Base-by-base conservation (phyloP, 2,329 filamentous ascomycete species). In the Aspergillus sp. region DNA sequence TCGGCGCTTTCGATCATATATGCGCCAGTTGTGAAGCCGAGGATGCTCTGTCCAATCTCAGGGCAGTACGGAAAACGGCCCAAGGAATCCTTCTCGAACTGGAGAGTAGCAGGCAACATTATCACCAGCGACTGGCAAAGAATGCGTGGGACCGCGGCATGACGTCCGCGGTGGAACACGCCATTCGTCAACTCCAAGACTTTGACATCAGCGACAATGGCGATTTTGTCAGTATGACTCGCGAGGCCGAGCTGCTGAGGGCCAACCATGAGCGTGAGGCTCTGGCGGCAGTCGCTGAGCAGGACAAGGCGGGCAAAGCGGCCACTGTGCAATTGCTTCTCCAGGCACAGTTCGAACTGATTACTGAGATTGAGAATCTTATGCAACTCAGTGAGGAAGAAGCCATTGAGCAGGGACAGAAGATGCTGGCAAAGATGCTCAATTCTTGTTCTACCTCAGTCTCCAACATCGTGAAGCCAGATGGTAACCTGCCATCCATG, bases 311-410 rank as follows among this genome's bases (percentile, higher is more conserved):
- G 25, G 90, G 89, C 11, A 92, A 97, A 72, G 86, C 88, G 19
- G 86, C 85, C 17, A 86, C 90, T 65, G 83, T 96, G 70, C 93
- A 97, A 75, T 85, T 91, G 53, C 83, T 99, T 57, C 84, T 98
- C 10, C 89, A 90, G 56, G 91, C 94, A 11, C 94, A 98, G 70
- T 96, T 99, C 68, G 93, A 97, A 70, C 94, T 93, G 2, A 85
- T 98, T 62, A 83, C 91, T 4, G 91, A 92, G 0, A 85, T 99
- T 57, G 87, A 89, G 57, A 90, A 91, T 66, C 91, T 95, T 23
- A 85, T 94, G 67, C 82, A 85, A 38, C 92, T 98, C 88, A 89
- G 84, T 60, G 91, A 96, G 73, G 86, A 89, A 36, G 89, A 96
- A 63, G 95, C 94, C 1, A 84, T 97, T 2, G 82, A 88, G 15